These are phyloP conservation scores for Cryptosporidium xiaoi DNA, from an alignment of 169 alveolate species.

Conservation along the genomic window DNA sequence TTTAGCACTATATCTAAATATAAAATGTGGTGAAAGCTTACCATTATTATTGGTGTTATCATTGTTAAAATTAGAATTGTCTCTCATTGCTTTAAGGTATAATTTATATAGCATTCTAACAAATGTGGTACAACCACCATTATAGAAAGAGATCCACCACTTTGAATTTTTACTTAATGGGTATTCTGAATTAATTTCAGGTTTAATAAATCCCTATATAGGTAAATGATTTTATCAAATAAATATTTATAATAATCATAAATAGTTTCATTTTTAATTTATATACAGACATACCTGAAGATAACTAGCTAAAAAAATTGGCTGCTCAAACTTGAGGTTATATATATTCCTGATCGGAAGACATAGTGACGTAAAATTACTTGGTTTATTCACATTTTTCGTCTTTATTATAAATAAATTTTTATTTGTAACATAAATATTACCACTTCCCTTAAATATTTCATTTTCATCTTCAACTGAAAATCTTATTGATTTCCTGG, in stretches of 20 bases:
- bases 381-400: constrained; percentile 13
- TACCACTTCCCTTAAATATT: constrained; percentile 41
- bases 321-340: constrained; percentile 51
- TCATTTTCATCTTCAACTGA: constrained; percentile 43
- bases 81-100: constrained; percentile 2
- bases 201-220: constrained; percentile 49
- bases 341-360: constrained; percentile 34
- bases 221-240: not conserved
- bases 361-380: constrained; percentile 38
- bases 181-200: constrained; percentile 22
- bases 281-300: constrained; percentile 5
- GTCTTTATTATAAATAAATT: constrained; percentile 34
- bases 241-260: not conserved
- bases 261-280: not conserved
- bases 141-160: constrained; percentile 72
- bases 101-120: constrained; percentile 14
- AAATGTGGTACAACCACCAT: constrained; percentile 72
- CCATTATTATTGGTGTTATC: not conserved
- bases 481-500: constrained; percentile 49
- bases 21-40: not conserved
- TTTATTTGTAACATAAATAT: constrained; percentile 49
- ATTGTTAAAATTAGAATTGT: not conserved
- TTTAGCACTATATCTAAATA: too few species aligned
- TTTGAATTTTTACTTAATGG: constrained; percentile 9
- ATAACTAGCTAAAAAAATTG: constrained; percentile 58